Conservation (phyloP, 768 basidiomycete species). For the Russula compacta region DNA sequence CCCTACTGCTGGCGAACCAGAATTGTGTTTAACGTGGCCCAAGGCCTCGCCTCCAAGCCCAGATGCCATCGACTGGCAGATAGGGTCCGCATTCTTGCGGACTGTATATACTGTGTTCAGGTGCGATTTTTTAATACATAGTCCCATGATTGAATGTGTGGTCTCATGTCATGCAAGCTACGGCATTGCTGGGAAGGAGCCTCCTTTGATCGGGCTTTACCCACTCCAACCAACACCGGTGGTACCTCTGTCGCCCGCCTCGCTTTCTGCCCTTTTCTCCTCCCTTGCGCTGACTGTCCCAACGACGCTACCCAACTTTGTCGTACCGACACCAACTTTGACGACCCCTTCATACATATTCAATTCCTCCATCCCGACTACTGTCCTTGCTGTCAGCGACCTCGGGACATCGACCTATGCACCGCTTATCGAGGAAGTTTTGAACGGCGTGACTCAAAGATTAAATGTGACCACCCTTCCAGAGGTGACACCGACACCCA, state of each 20-base stretch:
- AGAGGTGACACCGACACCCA: constrained; percentile 40
- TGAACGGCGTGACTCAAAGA: constrained; percentile 22
- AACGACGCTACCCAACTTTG: constrained; percentile 65
- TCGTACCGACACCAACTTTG: constrained; percentile 54
- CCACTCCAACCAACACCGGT: constrained; percentile 36
- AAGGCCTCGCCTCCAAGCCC: constrained; percentile 51
- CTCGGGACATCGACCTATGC: constrained; percentile 67
- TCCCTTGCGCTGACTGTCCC: constrained; percentile 53
- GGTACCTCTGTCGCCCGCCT: constrained; percentile 31
- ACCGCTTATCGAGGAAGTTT: constrained; percentile 35
- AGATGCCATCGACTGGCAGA: constrained; percentile 78
- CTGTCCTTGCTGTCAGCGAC: constrained; percentile 42
- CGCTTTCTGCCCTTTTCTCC: constrained; percentile 45
- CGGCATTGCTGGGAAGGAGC: constrained; percentile 64
- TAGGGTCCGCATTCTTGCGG: constrained; percentile 60
- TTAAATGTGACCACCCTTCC: constrained; percentile 50
- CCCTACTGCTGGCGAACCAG: constrained; percentile 51
- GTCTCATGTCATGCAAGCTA: constrained; percentile 35
- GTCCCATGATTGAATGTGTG: not conserved
- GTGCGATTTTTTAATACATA: constrained; percentile 27
- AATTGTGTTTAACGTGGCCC: constrained; percentile 70
- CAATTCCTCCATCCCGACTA: constrained; percentile 49
- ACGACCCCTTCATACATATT: constrained; percentile 58
- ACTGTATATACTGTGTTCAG: constrained; percentile 77
- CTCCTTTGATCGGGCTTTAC: constrained; percentile 74